Conservation (phyloP, 441 rosid genomes). For the Viola pubescens region DNA sequence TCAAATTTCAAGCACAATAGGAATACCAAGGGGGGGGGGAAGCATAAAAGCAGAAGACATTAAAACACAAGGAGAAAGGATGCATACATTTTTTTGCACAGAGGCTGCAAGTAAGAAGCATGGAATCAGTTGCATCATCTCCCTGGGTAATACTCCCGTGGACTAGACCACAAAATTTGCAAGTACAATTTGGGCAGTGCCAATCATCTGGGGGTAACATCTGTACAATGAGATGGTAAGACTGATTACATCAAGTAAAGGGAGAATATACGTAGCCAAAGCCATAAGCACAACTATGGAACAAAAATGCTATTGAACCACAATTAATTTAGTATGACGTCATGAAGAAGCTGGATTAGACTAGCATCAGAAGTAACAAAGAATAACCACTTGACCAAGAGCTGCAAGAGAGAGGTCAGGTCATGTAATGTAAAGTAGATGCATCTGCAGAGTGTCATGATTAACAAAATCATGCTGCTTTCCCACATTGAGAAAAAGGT, state of each 20-base stretch:
- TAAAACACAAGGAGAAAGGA: conserved; percentile 18
- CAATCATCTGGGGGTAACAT: conserved; percentile 84
- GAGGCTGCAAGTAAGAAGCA: conserved; percentile 52
- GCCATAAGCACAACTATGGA: conserved; percentile 4
- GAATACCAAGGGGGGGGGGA: conserved; percentile 1
- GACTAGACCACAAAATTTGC: conserved; percentile 73
- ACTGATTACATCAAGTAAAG: neutral
- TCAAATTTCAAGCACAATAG: conserved; percentile 4
- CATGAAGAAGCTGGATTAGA: conserved; percentile 1
- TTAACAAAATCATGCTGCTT: no score
- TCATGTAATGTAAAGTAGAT: no score
- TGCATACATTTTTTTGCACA: conserved; percentile 76
- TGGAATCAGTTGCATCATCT: conserved; percentile 22
- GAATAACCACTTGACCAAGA: no score
- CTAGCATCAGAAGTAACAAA: neutral
- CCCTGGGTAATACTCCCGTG: conserved; percentile 28
- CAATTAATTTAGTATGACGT: neutral
- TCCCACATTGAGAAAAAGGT: no score
- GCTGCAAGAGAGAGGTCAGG: no score
- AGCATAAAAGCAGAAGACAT: conserved; percentile 11
- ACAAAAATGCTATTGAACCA: neutral
- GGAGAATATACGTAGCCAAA: neutral
- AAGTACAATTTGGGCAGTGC: conserved; percentile 92
- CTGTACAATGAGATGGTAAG: conserved; percentile 37
- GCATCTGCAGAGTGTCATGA: no score